Evolutionary conservation across 371 early-diverging fungal species (phyloP).

Genomic region (Saksenaea oblongispora): DNA sequence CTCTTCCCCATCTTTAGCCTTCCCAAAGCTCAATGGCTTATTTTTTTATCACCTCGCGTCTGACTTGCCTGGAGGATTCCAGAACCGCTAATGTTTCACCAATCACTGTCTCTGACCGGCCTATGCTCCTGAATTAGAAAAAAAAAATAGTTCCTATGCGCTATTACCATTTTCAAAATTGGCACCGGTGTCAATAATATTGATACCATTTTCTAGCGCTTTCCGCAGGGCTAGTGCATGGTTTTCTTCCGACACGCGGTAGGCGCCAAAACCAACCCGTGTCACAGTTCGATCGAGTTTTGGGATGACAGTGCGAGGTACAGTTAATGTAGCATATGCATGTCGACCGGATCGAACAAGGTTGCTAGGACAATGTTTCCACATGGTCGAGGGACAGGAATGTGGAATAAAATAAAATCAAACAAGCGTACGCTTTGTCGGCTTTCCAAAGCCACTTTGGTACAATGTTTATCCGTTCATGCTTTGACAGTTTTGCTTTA

Average conservation of each 20-base stretch:
- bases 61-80: conserved; percentile 29
- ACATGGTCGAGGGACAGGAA: background rate
- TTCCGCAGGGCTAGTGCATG: conserved; percentile 56
- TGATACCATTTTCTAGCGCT: conserved; percentile 65
- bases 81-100: conserved; percentile 53
- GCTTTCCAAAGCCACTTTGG: background rate
- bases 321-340: background rate
- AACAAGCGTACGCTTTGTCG: background rate
- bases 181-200: conserved; percentile 74
- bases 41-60: conserved; percentile 40
- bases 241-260: conserved; percentile 40
- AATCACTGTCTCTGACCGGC: conserved; percentile 56
- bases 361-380: background rate
- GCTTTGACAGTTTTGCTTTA: too few species aligned
- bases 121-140: conserved; percentile 33
- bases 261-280: conserved; percentile 68
- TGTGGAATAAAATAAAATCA: background rate
- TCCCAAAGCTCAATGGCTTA: too few species aligned
- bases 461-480: background rate
- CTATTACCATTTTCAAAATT: conserved; percentile 72
- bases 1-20: too few species aligned
- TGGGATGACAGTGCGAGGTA: conserved; percentile 17
- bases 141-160: background rate
- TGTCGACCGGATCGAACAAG: background rate
- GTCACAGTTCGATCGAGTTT: conserved; percentile 50